Evolutionary conservation across 352 stramenopile genomes (phyloP), one percentile per base, ranked within the genome.

Genomic region (Phytophthora niederhauseri): DNA sequence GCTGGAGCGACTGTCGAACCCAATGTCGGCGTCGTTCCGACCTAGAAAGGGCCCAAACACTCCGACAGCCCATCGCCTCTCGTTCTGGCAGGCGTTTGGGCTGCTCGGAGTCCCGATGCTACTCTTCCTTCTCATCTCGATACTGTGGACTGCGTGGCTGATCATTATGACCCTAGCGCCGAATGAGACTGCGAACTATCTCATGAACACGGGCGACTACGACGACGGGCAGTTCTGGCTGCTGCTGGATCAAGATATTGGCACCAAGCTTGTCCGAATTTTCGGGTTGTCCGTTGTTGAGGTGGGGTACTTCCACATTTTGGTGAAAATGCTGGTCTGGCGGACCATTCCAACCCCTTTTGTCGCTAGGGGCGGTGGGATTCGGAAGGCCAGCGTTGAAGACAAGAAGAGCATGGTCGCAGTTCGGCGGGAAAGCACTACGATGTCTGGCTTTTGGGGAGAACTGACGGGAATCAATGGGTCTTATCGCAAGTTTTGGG

Each of bases 191-290:
- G 80, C 72, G 0, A 87, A 84, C 55, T 75, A 72, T 24, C 49
- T 90, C 5, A 87, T 85, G 81, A 69, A 88, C 55, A 88, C 80
- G 11, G 57, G 66, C 3, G 61, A 73, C 11, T 82, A 85, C 26
- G 79, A 90, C 52, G 46, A 76, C 26, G 79, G 77, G 0, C 70
- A 77, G 4, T 90, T 88, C 54, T 90, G 80, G 82, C 56, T 76
- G 31, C 67, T 82, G 43, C 62, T 66, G 38, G 69, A 70, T 8
- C 50, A 66, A 22, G 51, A 70, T 7, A 11, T 31, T 30, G 34
- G 26, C n/a, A 53, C 69, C 12, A 70, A 75, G n/a, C 9, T 54
- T 15, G 31, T 46, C 1, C 62, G 68, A 15, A 61, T 74, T n/a
- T 12, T 70, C 1, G 74, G 76, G 0, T 58, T 86, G 3, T 45